Percentiles rank a stretch among this genome's conserved stretches.
These are phyloP conservation scores for Leccinum longicurvipes DNA, from an alignment of 768 basidiomycete species.

Conservation along the genomic window DNA sequence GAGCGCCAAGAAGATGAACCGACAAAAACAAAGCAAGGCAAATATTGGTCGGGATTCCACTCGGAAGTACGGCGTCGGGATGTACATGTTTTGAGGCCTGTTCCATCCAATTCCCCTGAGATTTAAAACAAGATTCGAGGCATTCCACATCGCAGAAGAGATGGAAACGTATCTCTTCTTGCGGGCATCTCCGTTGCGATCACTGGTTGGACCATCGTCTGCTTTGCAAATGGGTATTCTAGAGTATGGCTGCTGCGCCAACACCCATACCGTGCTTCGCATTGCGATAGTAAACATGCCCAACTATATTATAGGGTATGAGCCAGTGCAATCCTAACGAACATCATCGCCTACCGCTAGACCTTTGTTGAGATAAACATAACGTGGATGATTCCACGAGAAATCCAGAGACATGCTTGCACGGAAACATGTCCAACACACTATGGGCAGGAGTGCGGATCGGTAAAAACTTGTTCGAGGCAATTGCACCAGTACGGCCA, in stretches of 20 bases:
- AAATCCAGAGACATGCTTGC: constrained; percentile 31
- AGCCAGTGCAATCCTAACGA: neutral
- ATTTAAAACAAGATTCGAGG: constrained; percentile 25
- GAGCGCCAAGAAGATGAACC: neutral
- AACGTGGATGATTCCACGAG: constrained; percentile 12
- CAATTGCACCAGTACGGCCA: constrained; percentile 51
- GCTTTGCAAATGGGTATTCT: constrained; percentile 10
- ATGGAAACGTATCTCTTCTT: constrained; percentile 1
- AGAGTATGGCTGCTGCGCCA: constrained; percentile 11
- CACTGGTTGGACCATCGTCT: neutral
- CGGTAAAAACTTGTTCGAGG: constrained; percentile 44
- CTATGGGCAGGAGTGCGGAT: constrained; percentile 46
- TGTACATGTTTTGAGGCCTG: constrained; percentile 7
- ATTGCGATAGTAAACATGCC: constrained; percentile 22
- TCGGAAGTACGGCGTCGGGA: constrained; percentile 13
- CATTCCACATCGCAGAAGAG: constrained; percentile 24
- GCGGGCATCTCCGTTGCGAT: neutral
- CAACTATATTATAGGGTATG: constrained; percentile 12
- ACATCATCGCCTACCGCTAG: constrained; percentile 15
- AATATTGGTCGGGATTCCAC: constrained; percentile 22
- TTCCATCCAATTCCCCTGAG: constrained; percentile 29
- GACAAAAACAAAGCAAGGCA: constrained; percentile 13
- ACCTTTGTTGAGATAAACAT: constrained; percentile 20
- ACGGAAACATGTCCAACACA: constrained; percentile 42
- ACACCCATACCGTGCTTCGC: constrained; percentile 25